phyloP scores from a whole-genome alignment of 2,329 filamentous ascomycete species.

The Ambrosiella beaveri region DNA sequence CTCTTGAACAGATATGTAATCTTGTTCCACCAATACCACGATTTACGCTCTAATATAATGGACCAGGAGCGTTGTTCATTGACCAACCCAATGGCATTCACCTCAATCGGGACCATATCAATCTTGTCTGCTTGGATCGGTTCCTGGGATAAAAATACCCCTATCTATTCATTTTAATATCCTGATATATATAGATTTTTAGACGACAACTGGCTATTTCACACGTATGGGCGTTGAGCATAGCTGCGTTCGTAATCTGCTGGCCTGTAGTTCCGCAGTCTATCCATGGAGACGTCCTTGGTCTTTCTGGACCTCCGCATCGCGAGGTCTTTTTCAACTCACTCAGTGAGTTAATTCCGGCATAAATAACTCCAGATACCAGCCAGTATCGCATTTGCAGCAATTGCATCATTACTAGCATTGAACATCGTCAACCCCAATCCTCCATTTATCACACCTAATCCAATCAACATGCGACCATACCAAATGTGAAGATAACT shows the following conservation, averaged over 20 bases:
- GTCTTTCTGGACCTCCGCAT: not conserved
- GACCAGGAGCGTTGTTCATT: not conserved
- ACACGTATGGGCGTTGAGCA: slow-evolving; percentile 1
- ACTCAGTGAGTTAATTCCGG: slow-evolving; percentile 4
- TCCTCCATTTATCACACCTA: slow-evolving; percentile 47
- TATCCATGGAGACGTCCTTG: slow-evolving; percentile 4
- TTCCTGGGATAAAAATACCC: not conserved
- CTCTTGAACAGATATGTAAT: slow-evolving; percentile 10
- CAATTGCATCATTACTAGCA: slow-evolving; percentile 25
- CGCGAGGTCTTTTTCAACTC: slow-evolving; percentile 8
- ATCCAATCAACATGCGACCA: slow-evolving; percentile 37
- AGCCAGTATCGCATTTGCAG: slow-evolving; percentile 39
- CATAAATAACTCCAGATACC: slow-evolving; percentile 25
- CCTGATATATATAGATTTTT: no score
- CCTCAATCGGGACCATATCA: no score
- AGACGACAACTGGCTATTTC: not conserved
- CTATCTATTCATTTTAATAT: no score
- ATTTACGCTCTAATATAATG: slow-evolving; percentile 5
- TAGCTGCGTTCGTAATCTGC: not conserved
- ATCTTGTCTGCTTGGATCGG: not conserved
- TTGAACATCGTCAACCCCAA: slow-evolving; percentile 36
- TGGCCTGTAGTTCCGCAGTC: slow-evolving; percentile 2
- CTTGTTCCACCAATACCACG: slow-evolving; percentile 12
- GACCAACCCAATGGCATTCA: not conserved
- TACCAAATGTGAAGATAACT: slow-evolving; percentile 46